These are phyloP conservation scores for Kodamaea fungicola DNA, from an alignment of 1,139 yeast genomes.

Conservation along the genomic window DNA sequence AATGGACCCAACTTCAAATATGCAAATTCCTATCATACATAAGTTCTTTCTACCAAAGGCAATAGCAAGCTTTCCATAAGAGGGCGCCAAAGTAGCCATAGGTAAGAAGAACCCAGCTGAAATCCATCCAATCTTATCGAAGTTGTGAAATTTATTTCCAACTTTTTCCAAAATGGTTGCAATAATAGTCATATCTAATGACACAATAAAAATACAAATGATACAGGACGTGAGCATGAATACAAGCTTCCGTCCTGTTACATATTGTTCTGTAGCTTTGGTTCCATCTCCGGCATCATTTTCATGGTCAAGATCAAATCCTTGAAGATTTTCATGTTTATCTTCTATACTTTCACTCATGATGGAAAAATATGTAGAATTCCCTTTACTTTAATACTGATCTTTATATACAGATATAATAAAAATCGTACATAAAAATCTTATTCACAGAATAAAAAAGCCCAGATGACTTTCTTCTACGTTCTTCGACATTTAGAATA, in stretches of 20 bases:
- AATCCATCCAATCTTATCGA: slow-evolving; percentile 20
- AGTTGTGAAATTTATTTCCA: slow-evolving; percentile 17
- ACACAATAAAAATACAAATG: slow-evolving; percentile 52
- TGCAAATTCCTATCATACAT: slow-evolving; percentile 14
- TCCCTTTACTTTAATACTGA: no score
- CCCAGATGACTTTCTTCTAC: no score
- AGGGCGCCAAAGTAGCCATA: slow-evolving; percentile 20
- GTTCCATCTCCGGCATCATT: slow-evolving; percentile 63
- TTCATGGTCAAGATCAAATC: slow-evolving; percentile 17
- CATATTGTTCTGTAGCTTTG: slow-evolving; percentile 43
- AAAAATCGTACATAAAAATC: no score
- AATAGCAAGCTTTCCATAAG: slow-evolving; percentile 21
- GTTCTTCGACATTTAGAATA: no score
- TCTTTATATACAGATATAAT: no score
- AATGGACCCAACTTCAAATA: slow-evolving; percentile 21
- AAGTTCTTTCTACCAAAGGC: slow-evolving; percentile 21
- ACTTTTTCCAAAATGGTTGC: slow-evolving; percentile 19
- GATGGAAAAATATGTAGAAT: no score
- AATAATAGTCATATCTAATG: slow-evolving; percentile 58
- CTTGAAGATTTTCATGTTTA: no score
- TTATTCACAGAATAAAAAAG: no score
- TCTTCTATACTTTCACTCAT: no score
- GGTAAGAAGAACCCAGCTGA: slow-evolving; percentile 21
- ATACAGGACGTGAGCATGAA: slow-evolving; percentile 46
- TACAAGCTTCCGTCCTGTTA: slow-evolving; percentile 39